Evolutionary conservation across 2,329 filamentous ascomycete genomes (phyloP).

Genomic region (Trichoderma sp.): DNA sequence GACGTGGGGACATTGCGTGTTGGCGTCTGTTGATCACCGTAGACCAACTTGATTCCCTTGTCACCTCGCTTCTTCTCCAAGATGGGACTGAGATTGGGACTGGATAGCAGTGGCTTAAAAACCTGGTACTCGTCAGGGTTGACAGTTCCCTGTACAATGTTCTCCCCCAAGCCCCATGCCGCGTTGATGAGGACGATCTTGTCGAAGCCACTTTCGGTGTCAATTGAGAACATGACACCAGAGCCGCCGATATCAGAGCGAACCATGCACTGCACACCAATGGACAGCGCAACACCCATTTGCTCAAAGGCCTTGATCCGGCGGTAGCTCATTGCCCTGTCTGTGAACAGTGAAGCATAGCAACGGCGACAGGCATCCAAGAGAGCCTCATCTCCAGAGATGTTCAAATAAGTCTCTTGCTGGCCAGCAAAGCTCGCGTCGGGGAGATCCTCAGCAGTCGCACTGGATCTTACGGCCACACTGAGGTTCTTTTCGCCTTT

Average conservation of each 20-base stretch:
- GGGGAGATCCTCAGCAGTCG: constrained; percentile 40
- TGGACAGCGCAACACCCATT: constrained; percentile 29
- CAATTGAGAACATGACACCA: constrained; percentile 42
- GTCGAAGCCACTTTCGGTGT: constrained; percentile 40
- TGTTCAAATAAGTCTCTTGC: constrained; percentile 39
- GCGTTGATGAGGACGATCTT: constrained; percentile 40
- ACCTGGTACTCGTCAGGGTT: constrained; percentile 41
- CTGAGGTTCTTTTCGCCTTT: constrained; percentile 26
- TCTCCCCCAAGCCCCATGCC: constrained; percentile 39
- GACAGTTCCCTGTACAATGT: constrained; percentile 38
- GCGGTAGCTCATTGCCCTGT: constrained; percentile 38
- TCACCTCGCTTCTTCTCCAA: constrained; percentile 36
- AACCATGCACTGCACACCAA: constrained; percentile 33
- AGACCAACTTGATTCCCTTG: constrained; percentile 37
- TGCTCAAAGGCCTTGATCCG: constrained; percentile 31
- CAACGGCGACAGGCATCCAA: constrained; percentile 37
- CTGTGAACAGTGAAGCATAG: constrained; percentile 40
- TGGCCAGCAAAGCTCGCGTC: constrained; percentile 41
- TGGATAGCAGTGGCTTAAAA: constrained; percentile 36
- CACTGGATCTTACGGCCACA: constrained; percentile 40
- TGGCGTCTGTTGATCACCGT: constrained; percentile 28
- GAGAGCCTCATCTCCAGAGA: constrained; percentile 32
- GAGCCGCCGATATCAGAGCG: constrained; percentile 36
- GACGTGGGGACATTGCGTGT: constrained; percentile 39
- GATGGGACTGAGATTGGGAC: constrained; percentile 31